phyloP scores from a whole-genome alignment of 306 rosid species.

The Lotus japonicus region DNA sequence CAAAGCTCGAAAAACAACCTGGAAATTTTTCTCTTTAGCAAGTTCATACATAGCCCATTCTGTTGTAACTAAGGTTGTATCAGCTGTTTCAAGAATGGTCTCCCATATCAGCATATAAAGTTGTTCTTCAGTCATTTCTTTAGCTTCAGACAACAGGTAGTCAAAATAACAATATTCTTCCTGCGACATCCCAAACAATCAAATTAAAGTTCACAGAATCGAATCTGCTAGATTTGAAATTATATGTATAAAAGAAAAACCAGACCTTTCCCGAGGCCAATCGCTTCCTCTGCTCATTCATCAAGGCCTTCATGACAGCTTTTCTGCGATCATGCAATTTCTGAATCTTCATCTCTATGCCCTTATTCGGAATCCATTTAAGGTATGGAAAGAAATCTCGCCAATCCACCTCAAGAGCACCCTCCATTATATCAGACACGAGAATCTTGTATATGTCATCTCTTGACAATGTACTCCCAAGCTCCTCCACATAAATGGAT shows the following conservation, averaged over 20 bases:
- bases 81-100: constrained; percentile 69
- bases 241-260: neutral
- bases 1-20: constrained; percentile 35
- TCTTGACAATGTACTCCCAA: constrained; percentile 38
- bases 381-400: constrained; percentile 94
- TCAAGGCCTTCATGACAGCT: constrained; percentile 54
- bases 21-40: constrained; percentile 52
- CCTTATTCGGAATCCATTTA: constrained; percentile 81
- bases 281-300: constrained; percentile 56
- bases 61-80: constrained; percentile 67
- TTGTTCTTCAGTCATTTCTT: constrained; percentile 53
- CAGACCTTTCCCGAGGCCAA: constrained; percentile 68
- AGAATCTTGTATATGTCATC: constrained; percentile 53
- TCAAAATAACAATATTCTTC: constrained; percentile 53
- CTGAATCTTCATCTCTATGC: constrained; percentile 44
- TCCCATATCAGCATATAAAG: constrained; percentile 72
- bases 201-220: neutral
- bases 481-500: constrained; percentile 61
- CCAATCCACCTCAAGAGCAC: constrained; percentile 97
- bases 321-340: constrained; percentile 30
- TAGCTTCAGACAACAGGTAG: constrained; percentile 57
- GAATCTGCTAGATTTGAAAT: neutral
- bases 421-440: constrained; percentile 76
- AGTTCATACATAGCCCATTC: constrained; percentile 96
- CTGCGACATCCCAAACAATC: constrained; percentile 31